phyloP scores from a whole-genome alignment of 805 yeast genomes.

The Alloascoidea hylecoeti region DNA sequence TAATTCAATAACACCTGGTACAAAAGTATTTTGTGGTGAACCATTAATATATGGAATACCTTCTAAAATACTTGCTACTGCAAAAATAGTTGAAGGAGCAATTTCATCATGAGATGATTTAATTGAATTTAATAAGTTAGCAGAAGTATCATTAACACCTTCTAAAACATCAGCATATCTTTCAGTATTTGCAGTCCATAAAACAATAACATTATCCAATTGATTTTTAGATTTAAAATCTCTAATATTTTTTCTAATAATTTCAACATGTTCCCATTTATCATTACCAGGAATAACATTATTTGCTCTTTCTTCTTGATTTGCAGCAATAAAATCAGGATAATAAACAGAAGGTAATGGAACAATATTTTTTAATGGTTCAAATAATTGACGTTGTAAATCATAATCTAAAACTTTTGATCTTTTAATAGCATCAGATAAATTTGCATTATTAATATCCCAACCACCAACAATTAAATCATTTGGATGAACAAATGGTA shows the following conservation, averaged over 20 bases:
- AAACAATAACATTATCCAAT: conserved; percentile 76
- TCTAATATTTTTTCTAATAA: conserved; percentile 69
- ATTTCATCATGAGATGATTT: conserved; percentile 72
- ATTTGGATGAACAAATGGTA: conserved; percentile 84
- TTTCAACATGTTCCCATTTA: conserved; percentile 87
- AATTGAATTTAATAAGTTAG: conserved; percentile 58
- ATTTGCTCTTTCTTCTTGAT: conserved; percentile 86
- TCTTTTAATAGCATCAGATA: conserved; percentile 70
- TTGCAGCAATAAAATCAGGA: conserved; percentile 93
- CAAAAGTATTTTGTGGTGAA: conserved; percentile 95
- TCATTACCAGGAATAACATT: conserved; percentile 58
- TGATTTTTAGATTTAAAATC: conserved; percentile 58
- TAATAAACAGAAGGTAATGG: conserved; percentile 85
- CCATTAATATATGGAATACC: conserved; percentile 87
- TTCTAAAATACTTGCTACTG: conserved; percentile 86
- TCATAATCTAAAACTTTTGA: conserved; percentile 79
- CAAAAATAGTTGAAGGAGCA: conserved; percentile 88
- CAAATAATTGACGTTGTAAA: conserved; percentile 62
- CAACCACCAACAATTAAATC: conserved; percentile 88
- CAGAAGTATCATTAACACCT: conserved; percentile 84
- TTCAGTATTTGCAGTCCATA: conserved; percentile 98
- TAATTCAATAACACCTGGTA: conserved; percentile 85
- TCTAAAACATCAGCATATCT: conserved; percentile 66
- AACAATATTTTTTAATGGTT: conserved; percentile 40
- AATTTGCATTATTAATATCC: conserved; percentile 71